These are phyloP conservation scores for Berberis thunbergii DNA, from an alignment of 164 flowering plant genomes.

Conservation along the genomic window DNA sequence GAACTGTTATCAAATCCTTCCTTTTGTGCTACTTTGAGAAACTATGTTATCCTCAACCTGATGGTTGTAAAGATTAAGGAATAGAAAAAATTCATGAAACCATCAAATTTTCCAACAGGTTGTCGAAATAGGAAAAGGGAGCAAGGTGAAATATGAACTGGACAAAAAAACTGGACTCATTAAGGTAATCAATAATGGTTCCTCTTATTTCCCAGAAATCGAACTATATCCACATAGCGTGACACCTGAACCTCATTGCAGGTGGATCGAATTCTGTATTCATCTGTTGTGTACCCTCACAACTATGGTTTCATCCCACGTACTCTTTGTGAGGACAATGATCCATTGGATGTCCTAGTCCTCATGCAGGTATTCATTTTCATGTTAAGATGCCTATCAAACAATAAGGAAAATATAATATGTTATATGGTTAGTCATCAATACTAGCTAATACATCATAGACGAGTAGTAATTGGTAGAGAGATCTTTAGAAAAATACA, in stretches of 20 bases:
- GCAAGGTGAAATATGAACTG: conserved; percentile 96
- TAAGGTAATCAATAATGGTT: conserved; percentile 39
- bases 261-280: conserved; percentile 88
- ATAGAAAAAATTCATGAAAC: no score
- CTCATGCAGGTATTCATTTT: conserved; percentile 65
- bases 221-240: background rate
- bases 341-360: conserved; percentile 81
- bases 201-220: background rate
- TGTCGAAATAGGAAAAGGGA: conserved; percentile 75
- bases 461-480: no score
- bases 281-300: conserved; percentile 92
- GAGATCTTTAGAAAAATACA: no score
- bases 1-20: no score
- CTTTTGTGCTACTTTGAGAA: no score
- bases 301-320: conserved; percentile 96
- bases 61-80: no score
- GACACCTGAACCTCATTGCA: conserved; percentile 16
- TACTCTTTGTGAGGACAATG: conserved; percentile 83
- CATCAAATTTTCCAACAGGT: conserved; percentile 41
- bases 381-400: no score
- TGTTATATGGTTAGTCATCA: no score
- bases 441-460: no score
- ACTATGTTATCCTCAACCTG: no score
- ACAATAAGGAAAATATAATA: no score
- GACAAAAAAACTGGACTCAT: conserved; percentile 88